Percentiles rank a stretch among this genome's conserved stretches.
Evolutionary conservation across 148 eudicot genomes (phyloP).

Genomic region (Heliosperma pusillum): DNA sequence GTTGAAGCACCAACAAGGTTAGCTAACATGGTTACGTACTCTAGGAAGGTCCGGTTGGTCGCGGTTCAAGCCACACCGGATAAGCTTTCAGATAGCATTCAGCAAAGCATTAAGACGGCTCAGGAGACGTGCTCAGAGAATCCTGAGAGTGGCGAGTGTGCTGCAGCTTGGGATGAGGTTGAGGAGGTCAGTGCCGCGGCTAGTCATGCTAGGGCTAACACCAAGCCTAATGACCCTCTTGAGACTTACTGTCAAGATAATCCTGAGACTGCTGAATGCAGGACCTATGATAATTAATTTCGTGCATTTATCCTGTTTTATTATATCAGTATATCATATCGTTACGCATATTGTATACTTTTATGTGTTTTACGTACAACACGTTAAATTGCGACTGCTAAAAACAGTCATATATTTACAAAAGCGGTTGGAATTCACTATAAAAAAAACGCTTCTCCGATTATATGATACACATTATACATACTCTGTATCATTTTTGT

Average conservation of each 20-base stretch:
- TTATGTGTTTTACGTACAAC: neutral
- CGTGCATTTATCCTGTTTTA: neutral
- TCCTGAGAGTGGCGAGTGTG: conserved; percentile 79
- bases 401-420: neutral
- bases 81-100: conserved; percentile 53
- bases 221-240: conserved; percentile 58
- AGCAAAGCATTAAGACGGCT: conserved; percentile 71
- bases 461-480: too few species aligned
- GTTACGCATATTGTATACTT: conserved; percentile 10
- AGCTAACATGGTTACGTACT: conserved; percentile 15
- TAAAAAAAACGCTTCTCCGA: neutral
- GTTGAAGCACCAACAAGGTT: conserved; percentile 41
- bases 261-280: conserved; percentile 84
- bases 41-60: conserved; percentile 26
- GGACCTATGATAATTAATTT: conserved; percentile 67
- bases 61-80: conserved; percentile 57
- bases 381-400: neutral
- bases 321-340: neutral
- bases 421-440: neutral
- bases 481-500: too few species aligned
- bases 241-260: conserved; percentile 81
- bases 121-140: conserved; percentile 68
- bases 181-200: conserved; percentile 93
- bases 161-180: conserved; percentile 94
- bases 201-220: conserved; percentile 77